Base-by-base conservation (phyloP, 2,329 filamentous ascomycete species). In the Penicillium corylophilum region DNA sequence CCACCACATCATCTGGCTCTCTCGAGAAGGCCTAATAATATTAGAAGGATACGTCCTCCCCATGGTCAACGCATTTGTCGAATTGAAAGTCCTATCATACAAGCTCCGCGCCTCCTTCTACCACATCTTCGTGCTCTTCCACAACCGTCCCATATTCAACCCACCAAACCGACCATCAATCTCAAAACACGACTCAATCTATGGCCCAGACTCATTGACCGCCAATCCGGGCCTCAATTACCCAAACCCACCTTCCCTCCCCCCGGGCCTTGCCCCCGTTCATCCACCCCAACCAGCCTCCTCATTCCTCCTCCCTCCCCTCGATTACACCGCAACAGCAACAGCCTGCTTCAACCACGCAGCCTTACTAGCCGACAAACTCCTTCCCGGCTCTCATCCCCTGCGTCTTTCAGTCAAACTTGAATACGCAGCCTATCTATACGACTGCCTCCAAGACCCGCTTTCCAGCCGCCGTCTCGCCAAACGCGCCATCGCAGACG, bases 51-150 rank as follows among this genome's bases (percentile, higher is more conserved):
- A 93, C 69, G 85, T 99, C 42, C 77, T 97, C 18, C 94, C 93
- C 38, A 89, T 87, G 82, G 89, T 90, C 50, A 85, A 81, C 61
- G 87, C 83, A 64, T 90, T 85, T 73, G 84, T 79, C 65, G 92
- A 95, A 70, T 84, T 96, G 51, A 92, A 91, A 66, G 92, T 97
- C 40, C 81, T 99, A 57, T 87, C 89, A 18, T 90, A 90, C 69
- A 99, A 97, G 73, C 81, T 99, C 13, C 86, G 90, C 54, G 94
- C 94, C 15, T 95, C 90, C 18, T 95, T 97, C 69, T 94, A 95
- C 64, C 93, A 99, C 74, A 90, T 99, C 60, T 96, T 96, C 70
- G 94, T 95, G 48, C 82, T 97, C 12, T 97, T 96, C 68, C 90
- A 96, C 76, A 96, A 96, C 72, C 85, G 90, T 47, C 93, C 93